Base-by-base conservation (phyloP, 2,329 filamentous ascomycete genomes). In the Pseudogymnoascus sp. region DNA sequence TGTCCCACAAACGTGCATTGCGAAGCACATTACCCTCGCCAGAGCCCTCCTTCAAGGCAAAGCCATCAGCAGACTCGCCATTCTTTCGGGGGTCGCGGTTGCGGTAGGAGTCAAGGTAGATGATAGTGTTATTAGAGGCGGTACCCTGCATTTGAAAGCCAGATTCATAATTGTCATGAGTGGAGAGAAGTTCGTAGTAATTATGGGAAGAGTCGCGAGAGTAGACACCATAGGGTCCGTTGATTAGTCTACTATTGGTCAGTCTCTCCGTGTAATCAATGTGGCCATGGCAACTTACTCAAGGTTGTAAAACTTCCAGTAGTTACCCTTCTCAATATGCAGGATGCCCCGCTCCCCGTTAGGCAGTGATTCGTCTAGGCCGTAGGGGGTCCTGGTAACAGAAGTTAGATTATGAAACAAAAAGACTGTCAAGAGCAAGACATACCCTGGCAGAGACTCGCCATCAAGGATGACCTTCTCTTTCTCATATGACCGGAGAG, bases 11-110 rank as follows among this genome's bases (percentile, higher is more conserved):
- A 16, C 79, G 75, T 0, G 78, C 76, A 5, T 77, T 78, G 28
- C 75, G 75, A 6, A 81, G 66, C 1, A 77, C 66, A 60, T 82
- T 82, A 7, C 79, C 79, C 19, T 74, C 74, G 2, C 79, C 79
- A 1, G 70, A 72, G 6, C 80, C 79, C 50, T 78, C 75, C 68
- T 82, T 82, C 68, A 75, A 77, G 1, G 75, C 79, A 50, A 81
- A 78, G 0, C 79, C 79, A 61, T 82, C 79, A 8, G 80, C 79
- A 40, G 76, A 79, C 69, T 82, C 79, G 12, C 79, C 79, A 50
- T 82, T 82, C 72, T 81, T 82, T 60, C 79, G 75, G 4, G 79
- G 79, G 53, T 79, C 77, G 0, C 77, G 75, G 69, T 79, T 79
- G 26, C 72, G 70, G 65, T 78, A 79, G 2, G 77, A 78, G 69